Evolutionary conservation across 1,284 basidiomycete species (phyloP), one percentile per base, ranked within the genome.

Genomic region (Pulveroboletus sp.): DNA sequence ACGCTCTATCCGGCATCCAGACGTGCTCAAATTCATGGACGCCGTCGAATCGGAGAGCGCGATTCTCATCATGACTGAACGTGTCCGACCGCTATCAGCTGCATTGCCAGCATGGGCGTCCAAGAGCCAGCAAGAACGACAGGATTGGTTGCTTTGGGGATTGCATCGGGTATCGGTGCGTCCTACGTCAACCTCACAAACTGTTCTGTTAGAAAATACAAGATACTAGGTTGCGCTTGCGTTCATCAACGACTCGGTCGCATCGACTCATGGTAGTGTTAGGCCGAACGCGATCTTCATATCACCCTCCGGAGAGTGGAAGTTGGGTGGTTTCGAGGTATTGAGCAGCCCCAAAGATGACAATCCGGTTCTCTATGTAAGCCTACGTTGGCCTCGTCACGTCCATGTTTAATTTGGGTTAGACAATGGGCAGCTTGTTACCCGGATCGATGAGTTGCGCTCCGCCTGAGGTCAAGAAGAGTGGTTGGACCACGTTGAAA

Each of bases 141-240:
- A 94, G 62, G 92, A 96, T 62, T 98, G 94, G 94, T 74, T 96
- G 35, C 75, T 94, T 5, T 99, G 96, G 96, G 96, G 96, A 8
- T 75, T 98, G 18, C 91, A 94, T 75, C 84, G 92, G 50, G 83
- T 98, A 58, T 90, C 93, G 58, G 94, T 96, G 60, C 66, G 70
- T 60, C 51, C 5, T 43, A 0, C 6, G 14, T 31, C n/a, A 0
- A 26, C 12, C 49, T 9, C 36, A 2, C 4, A 1, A 33, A 8
- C 10, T 7, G 29, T 46, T 48, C 46, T 25, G 54, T 65, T 59
- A 61, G 55, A 56, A 59, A 49, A 55, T 18, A 40, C 26, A 42
- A 25, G 25, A 20, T 43, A 2, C 17, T 62, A 94, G 91, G 92
- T 92, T 57, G 96, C 96, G 3, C 76, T 98, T 43, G 82, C 91